Evolutionary conservation across 495 filamentous ascomycete genomes (phyloP), one percentile per base, ranked within the genome.

Genomic region (Lichina pygmaea): DNA sequence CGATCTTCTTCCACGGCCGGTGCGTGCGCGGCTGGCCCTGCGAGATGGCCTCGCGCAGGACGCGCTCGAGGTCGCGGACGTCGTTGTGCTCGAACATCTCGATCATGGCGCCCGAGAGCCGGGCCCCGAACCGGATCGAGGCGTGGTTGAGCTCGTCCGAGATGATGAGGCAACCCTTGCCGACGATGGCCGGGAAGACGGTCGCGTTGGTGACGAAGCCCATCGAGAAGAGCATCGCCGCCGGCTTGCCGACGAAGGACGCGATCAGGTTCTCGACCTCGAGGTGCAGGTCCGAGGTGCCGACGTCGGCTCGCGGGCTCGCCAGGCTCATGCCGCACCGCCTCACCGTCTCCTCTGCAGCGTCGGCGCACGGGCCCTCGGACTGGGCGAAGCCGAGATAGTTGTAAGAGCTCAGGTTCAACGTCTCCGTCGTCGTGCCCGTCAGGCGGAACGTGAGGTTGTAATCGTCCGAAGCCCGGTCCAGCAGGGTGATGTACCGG

Each of bases 381-480:
- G 89, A 95, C 60, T 97, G 91, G 47, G 89, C 89, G 55, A 97
- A 97, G 31, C 89, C 89, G 7, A 97, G 80, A 53, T 97, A 97
- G 55, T 97, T 97, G 68, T 97, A 97, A 5, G 89, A 97, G 63
- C 85, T 93, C 75, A 97, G 74, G 58, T 97, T 97, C 47, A 97
- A 62, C 0, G 89, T 94, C 56, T 97, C 82, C n/a, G 89, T 95
- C 43, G 71, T 74, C 34, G 82, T 91, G 36, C 91, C 91, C 8
- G 77, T 85, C 52, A 81, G 69, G 53, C 81, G 72, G 65, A 92
- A 97, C 52, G 73, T 71, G 51, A 75, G 68, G 59, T 95, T 95
- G 63, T 82, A 77, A 54, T 95, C 81, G 58, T 84, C 68, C 0
- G 85, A 91, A 36, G 66, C 72, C 48, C 89, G 78, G 57, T 95